Conservation (phyloP, 495 filamentous ascomycete species). For the Cairneyella variabilis region DNA sequence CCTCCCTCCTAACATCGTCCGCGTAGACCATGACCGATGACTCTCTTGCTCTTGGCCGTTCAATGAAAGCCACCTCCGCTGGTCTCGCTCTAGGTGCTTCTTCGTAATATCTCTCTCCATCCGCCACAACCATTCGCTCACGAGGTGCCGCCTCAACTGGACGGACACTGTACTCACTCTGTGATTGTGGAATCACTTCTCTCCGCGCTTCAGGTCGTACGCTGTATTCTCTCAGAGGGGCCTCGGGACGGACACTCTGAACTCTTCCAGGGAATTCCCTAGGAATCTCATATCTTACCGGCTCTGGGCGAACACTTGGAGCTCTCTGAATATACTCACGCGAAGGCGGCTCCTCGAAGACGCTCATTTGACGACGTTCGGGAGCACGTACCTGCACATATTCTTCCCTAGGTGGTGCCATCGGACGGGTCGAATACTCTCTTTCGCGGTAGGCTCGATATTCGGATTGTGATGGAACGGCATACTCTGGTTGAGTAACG, state of each 20-base stretch:
- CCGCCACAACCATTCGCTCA: conserved; percentile 5
- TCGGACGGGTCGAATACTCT: conserved; percentile 40
- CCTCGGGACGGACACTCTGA: conserved; percentile 39
- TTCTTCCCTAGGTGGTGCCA: conserved; percentile 35
- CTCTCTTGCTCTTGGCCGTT: conserved; percentile 32
- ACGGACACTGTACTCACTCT: conserved; percentile 42
- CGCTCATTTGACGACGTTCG: conserved; percentile 30
- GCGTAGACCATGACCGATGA: conserved; percentile 35
- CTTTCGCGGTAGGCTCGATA: conserved; percentile 47
- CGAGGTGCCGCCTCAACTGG: conserved; percentile 20
- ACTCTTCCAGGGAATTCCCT: conserved; percentile 32
- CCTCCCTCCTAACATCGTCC: conserved; percentile 31
- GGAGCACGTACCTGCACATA: conserved; percentile 32
- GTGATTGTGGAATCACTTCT: conserved; percentile 31
- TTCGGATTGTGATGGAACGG: conserved; percentile 17
- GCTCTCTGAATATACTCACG: conserved; percentile 33
- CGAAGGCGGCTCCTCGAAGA: conserved; percentile 43
- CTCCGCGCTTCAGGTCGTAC: conserved; percentile 36
- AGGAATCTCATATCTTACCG: conserved; percentile 54
- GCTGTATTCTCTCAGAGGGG: conserved; percentile 37
- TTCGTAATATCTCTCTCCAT: conserved; percentile 37
- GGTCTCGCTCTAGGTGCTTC: conserved; percentile 29
- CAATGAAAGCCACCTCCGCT: conserved; percentile 44
- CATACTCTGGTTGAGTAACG: conserved; percentile 50
- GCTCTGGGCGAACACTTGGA: conserved; percentile 38